Base-by-base conservation (phyloP, 2,329 filamentous ascomycete species). In the Botrytis tulipae region DNA sequence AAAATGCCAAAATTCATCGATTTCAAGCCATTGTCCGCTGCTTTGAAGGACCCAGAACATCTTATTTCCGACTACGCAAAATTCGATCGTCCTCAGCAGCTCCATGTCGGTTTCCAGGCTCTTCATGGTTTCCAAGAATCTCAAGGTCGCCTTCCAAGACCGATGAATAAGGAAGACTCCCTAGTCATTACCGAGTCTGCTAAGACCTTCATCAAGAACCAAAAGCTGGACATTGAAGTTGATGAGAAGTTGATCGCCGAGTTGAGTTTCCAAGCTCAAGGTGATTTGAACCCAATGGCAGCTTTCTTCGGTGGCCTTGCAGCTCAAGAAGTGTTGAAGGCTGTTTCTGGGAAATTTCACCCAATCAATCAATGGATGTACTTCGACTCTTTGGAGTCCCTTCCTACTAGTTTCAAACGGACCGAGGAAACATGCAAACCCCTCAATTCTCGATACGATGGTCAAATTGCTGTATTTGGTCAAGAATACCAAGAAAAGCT, bases 361-460 rank as follows among this genome's bases (percentile, higher is more conserved):
- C 96, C 96, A n/a, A 91, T 98, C 77, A 88, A 92, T 78, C 96
- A 99, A 82, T 98, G 93, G 90, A 88, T 99, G 82, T 98, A 99
- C 86, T 97, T 98, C 79, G 96, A 99, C 83, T 97, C 96, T 1
- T 86, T 99, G n/a, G 96, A 99, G 83, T 97, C 96, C 16, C 87
- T 99, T 3, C 95, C 96, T 1, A 88, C 90, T 2, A 92, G 89
- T 25, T 88, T 87, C 62, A 86, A 88, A 76, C 91, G 96, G 77
- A 94, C 92, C 5, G 93, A 97, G 79, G 94, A 97, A 83, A 87
- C 92, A 65, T 99, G 96, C 88, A 92, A 93, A 83, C 95, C 96
- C 51, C 85, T 89, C 54, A 93, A 92, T 63, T 92, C 91, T 74
- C 91, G 96, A 74, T 99, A 99, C 81, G 96, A 99, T 82, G 96